Base-by-base conservation (phyloP, 371 early-diverging fungal species). In the Mucor velutinosus region DNA sequence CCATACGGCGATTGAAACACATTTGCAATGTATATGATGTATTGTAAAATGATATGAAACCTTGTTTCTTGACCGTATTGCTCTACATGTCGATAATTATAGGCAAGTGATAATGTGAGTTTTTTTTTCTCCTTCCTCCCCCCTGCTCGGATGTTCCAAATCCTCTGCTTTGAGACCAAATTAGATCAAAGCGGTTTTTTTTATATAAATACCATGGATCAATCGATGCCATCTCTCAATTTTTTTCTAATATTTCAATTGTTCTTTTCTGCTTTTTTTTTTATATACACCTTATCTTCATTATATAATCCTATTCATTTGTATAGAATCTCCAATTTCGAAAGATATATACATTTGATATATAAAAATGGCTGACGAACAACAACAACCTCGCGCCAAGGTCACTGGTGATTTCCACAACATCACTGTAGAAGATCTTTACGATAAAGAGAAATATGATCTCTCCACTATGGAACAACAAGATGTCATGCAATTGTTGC, bases 361-460 rank as follows among this genome's bases (percentile, higher is more conserved):
- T 51, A 51, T 51, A 51, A 51, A 23, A 53, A 69, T 69, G 73
- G 64, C 69, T 29, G 69, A 69, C 33, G 65, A 62, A 60, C 53
- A 73, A 51, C 51, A 62, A 61, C 60, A 73, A 58, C 71, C 66
- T 59, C 69, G 30, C 27, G 63, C 74, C 62, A 70, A 70, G 43
- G 60, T 70, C 49, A 64, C 65, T 62, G 75, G 69, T 63, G 72
- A 75, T 65, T 58, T 79, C 39, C 69, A 73, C 39, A 65, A 73
- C 15, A 67, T 91, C 73, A 87, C 87, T 23, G 87, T 87, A 33
- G 84, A 89, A 62, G 90, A 91, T 66, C 84, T 91, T 56, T 91
- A 91, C 76, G 88, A 91, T 79, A 91, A 91, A 84, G 91, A 91
- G 56, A 89, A 89, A 79, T 90, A 84, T 69, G 91, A 91, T 72